These are phyloP conservation scores for Claviceps maximensis DNA, from an alignment of 2,329 filamentous ascomycete species.

Conservation along the genomic window DNA sequence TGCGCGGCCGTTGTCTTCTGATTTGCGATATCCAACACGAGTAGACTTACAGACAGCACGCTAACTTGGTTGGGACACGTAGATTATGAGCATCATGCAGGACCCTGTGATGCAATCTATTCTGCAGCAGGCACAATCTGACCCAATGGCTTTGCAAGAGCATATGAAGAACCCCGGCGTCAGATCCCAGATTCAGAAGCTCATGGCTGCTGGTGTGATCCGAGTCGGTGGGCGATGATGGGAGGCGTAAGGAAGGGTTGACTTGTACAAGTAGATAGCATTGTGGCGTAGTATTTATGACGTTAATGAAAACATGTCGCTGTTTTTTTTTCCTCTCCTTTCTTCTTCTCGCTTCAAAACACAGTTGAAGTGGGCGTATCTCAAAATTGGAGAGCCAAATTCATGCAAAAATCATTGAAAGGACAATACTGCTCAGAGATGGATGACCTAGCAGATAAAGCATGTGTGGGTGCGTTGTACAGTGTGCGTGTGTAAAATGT, in stretches of 20 bases:
- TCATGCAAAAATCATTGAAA: too few relatives aligned
- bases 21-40: not conserved
- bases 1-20: not conserved
- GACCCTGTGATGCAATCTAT: constrained; percentile 98
- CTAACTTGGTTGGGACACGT: constrained; percentile 3
- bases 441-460: too few relatives aligned
- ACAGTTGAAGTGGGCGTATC: too few relatives aligned
- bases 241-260: not conserved
- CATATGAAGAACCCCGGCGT: constrained; percentile 92
- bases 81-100: constrained; percentile 82
- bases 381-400: too few relatives aligned
- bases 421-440: too few relatives aligned
- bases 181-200: constrained; percentile 80
- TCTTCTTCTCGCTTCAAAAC: not conserved
- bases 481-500: too few relatives aligned
- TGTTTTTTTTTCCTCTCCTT: not conserved
- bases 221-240: constrained; percentile 44
- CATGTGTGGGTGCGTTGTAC: too few relatives aligned
- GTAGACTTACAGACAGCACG: not conserved
- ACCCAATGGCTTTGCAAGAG: constrained; percentile 84
- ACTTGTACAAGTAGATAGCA: constrained; percentile 7
- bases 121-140: constrained; percentile 86
- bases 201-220: constrained; percentile 87
- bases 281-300: constrained; percentile 5
- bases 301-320: constrained; percentile 3